phyloP scores from a whole-genome alignment of 2,329 filamentous ascomycete genomes.

The Fusarium euwallaceae region DNA sequence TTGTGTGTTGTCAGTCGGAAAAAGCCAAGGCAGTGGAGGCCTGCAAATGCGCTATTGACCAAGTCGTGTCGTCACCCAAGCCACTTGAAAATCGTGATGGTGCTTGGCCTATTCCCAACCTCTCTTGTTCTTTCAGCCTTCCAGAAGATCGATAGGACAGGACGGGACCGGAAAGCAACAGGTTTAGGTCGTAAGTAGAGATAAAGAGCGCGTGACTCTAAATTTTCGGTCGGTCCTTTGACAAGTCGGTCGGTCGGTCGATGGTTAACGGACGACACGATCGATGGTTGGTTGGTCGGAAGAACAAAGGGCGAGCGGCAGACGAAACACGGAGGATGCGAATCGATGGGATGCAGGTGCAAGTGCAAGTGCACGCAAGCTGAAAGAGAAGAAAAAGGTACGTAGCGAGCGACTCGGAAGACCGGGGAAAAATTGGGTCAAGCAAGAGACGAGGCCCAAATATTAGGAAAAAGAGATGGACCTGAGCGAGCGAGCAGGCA shows the following conservation, averaged over 20 bases:
- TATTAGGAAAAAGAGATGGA: not conserved
- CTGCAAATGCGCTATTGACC: conserved; percentile 39
- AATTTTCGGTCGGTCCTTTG: not conserved
- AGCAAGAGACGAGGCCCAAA: not conserved
- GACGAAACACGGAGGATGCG: conserved; percentile 15
- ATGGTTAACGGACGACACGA: not conserved
- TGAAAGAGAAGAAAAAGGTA: conserved; percentile 4
- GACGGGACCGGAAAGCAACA: not conserved
- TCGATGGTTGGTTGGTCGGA: conserved; percentile 5
- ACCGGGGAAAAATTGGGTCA: conserved; percentile 35
- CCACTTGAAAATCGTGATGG: conserved; percentile 24
- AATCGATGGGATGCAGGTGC: conserved; percentile 2
- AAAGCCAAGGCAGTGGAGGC: conserved; percentile 36
- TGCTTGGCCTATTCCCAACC: conserved; percentile 22
- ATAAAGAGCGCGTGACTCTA: not conserved
- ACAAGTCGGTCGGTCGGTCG: conserved; percentile 2
- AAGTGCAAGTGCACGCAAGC: not conserved
- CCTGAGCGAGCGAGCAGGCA: not conserved
- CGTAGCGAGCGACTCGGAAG: conserved; percentile 23
- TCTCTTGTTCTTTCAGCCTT: conserved; percentile 12
- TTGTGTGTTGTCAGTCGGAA: conserved; percentile 17
- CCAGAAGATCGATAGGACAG: conserved; percentile 11
- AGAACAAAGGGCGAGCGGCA: conserved; percentile 7
- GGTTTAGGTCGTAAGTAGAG: not conserved
- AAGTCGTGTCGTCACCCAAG: conserved; percentile 43